phyloP scores from a whole-genome alignment of 148 eudicot genomes.

The Rhododendron molle region DNA sequence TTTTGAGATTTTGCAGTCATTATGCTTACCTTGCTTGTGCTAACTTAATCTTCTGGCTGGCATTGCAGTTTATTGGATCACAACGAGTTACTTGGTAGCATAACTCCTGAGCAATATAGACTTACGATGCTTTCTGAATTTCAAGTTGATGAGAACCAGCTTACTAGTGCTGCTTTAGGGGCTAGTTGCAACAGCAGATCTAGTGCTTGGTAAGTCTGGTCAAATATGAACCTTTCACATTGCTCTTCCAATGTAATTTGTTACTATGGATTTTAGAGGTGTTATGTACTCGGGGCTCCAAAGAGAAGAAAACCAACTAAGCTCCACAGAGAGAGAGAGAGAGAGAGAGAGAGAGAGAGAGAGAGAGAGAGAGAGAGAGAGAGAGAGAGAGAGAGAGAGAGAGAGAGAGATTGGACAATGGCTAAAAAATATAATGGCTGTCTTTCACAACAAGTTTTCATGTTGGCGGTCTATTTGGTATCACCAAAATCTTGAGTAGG shows the following conservation, averaged over 20 bases:
- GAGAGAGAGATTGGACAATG: neutral
- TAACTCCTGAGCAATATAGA: constrained; percentile 31
- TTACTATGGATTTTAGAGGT: neutral
- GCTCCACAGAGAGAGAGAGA: neutral
- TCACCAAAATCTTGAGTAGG: neutral
- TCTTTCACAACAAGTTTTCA: neutral
- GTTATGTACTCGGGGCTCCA: neutral
- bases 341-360: too few species aligned
- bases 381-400: too few species aligned
- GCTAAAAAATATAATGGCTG: neutral
- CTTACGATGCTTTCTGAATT: constrained; percentile 28
- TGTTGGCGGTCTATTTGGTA: neutral
- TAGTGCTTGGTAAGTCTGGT: constrained; percentile 16
- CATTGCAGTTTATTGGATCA: constrained; percentile 60
- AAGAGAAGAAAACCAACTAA: neutral
- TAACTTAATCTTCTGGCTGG: constrained; percentile 1
- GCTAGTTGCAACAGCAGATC: constrained; percentile 12
- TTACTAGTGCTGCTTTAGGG: constrained; percentile 4
- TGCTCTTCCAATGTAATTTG: neutral
- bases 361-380: too few species aligned
- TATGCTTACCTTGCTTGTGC: neutral
- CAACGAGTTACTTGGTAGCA: constrained; percentile 37
- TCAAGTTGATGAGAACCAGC: constrained; percentile 26
- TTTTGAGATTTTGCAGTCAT: neutral
- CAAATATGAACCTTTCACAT: neutral